Percentiles rank a stretch among this genome's conserved stretches.
Evolutionary conservation across 2,329 filamentous ascomycete genomes (phyloP).

Genomic region (Ophiosphaerella korrae): DNA sequence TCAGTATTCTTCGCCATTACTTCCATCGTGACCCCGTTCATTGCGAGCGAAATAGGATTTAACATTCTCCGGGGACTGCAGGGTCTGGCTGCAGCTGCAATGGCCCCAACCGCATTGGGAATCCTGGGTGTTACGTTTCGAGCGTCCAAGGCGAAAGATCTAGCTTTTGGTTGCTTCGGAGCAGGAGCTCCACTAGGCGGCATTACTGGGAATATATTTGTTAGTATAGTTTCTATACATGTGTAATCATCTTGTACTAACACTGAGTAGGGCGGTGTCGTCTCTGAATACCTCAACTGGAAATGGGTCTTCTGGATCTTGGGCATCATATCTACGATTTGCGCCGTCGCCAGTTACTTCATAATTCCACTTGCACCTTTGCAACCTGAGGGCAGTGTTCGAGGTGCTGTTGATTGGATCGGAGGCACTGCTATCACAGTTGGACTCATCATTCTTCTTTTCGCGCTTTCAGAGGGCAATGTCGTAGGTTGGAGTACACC

Average conservation of each 20-base stretch:
- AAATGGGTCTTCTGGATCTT: conserved; percentile 58
- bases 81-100: conserved; percentile 70
- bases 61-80: conserved; percentile 70
- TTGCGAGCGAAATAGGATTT: conserved; percentile 70
- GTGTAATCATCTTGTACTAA: conserved; percentile 4
- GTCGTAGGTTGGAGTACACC: conserved; percentile 69
- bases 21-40: conserved; percentile 66
- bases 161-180: conserved; percentile 61
- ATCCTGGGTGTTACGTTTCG: conserved; percentile 71
- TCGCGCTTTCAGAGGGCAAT: conserved; percentile 71
- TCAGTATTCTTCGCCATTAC: conserved; percentile 67
- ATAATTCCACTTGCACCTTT: conserved; percentile 62
- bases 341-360: conserved; percentile 62
- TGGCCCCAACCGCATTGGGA: conserved; percentile 72
- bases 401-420: conserved; percentile 67
- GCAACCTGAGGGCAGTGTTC: conserved; percentile 37
- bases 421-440: conserved; percentile 67
- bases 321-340: conserved; percentile 63
- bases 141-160: conserved; percentile 71
- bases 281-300: conserved; percentile 60
- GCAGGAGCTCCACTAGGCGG: conserved; percentile 69
- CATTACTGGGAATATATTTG: conserved; percentile 67
- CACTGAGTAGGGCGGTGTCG: conserved; percentile 57
- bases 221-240: conserved; percentile 1
- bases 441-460: conserved; percentile 66